Evolutionary conservation across 2,329 filamentous ascomycete genomes (phyloP).

Genomic region (Didymella sp.): DNA sequence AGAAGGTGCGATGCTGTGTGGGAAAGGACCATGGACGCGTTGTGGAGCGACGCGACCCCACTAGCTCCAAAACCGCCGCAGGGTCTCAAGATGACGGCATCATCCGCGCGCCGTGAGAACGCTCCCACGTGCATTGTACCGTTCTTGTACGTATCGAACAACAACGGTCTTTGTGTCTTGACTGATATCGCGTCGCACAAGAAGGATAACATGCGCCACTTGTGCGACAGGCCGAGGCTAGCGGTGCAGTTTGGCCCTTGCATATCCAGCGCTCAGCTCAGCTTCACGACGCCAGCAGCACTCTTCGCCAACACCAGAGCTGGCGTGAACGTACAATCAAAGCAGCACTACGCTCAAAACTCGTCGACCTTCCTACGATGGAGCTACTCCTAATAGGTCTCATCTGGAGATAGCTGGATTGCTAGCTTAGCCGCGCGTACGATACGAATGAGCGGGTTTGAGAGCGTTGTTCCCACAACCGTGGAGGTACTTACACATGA

Average conservation of each 20-base stretch:
- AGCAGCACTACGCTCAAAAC: not conserved
- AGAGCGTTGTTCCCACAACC: not conserved
- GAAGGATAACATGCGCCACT: not conserved
- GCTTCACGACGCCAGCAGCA: not conserved
- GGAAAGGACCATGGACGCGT: constrained; percentile 14
- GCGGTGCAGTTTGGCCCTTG: not conserved
- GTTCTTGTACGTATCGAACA: not conserved
- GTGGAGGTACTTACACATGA: not conserved
- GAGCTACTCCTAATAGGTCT: not conserved
- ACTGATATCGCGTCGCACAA: not conserved
- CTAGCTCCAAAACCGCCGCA: constrained; percentile 8
- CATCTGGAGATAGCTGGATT: not conserved
- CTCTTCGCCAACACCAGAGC: not conserved
- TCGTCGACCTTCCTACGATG: not conserved
- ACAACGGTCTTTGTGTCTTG: not conserved
- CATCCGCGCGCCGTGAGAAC: constrained; percentile 21
- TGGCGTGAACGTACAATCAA: not conserved
- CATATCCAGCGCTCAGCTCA: not conserved
- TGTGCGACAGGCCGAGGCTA: not conserved
- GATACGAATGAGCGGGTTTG: constrained; percentile 9
- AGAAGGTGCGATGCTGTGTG: constrained; percentile 1
- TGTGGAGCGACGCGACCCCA: constrained; percentile 17
- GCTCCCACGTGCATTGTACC: constrained; percentile 25
- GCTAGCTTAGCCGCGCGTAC: not conserved
- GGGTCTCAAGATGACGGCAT: constrained; percentile 15